A percentile compares a stretch with the other conserved stretches of the same genome.
Conservation (phyloP, 768 basidiomycete genomes). For the Termitomyces sp. region DNA sequence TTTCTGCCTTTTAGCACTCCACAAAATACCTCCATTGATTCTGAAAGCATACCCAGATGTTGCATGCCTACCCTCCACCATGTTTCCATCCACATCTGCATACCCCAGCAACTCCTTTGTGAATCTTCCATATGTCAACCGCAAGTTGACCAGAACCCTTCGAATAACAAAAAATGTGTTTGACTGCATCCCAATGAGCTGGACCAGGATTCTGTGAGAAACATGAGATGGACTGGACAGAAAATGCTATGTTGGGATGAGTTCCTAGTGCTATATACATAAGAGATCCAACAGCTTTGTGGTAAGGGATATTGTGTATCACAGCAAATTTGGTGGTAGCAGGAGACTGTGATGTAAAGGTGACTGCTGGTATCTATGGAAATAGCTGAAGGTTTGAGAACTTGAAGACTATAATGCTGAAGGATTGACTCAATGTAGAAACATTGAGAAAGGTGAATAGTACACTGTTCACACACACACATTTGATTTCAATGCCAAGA, state of each 20-base stretch:
- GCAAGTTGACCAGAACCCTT: background rate
- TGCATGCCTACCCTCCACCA: conserved; percentile 21
- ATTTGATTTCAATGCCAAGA: conserved; percentile 22
- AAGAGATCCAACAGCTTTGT: conserved; percentile 18
- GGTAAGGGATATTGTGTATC: conserved; percentile 21
- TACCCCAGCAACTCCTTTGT: conserved; percentile 16
- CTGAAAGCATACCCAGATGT: conserved; percentile 26
- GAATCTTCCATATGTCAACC: conserved; percentile 6
- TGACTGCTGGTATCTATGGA: conserved; percentile 15
- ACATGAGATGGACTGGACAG: background rate
- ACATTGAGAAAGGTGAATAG: conserved; percentile 23
- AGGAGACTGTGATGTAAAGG: conserved; percentile 12
- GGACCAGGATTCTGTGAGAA: background rate
- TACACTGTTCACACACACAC: conserved; percentile 10
- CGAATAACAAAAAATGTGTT: background rate
- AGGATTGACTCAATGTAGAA: conserved; percentile 27
- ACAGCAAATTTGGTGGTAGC: conserved; percentile 11
- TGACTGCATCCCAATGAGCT: conserved; percentile 1
- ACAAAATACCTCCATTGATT: conserved; percentile 21
- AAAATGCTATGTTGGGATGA: conserved; percentile 18
- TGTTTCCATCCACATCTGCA: conserved; percentile 20
- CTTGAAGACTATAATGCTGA: conserved; percentile 19
- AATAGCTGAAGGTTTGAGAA: conserved; percentile 21
- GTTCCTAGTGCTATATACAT: conserved; percentile 20
- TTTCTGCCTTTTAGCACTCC: background rate